Base-by-base conservation (phyloP, 441 rosid species). In the Monsonia emarginata region DNA sequence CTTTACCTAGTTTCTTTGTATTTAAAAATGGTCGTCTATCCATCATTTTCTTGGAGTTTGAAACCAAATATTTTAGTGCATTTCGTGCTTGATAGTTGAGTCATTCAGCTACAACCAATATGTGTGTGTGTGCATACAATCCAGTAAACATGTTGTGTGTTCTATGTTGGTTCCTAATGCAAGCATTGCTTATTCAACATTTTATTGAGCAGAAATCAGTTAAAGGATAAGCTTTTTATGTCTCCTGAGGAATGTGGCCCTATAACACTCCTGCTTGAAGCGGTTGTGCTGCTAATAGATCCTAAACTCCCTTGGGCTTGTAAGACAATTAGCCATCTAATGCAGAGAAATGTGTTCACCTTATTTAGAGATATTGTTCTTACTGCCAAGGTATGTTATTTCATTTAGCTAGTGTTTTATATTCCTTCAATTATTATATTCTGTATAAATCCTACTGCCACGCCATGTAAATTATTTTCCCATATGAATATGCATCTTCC, bases 281-380 rank as follows among this genome's bases (percentile, higher is more conserved):
- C 88, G 67, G 78, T 85, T 61, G 76, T 78, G 57, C 67, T 81
- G 69, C 75, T 95, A 77, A 77, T 89, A 69, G 91, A 89, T 80
- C 84, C 89, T 75, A 83, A 81, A 79, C 85, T 84, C 76, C 99
- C 98, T 40, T 91, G 98, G 98, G 88, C 78, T 69, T 95, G 96
- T 79, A 85, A 88, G 81, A 62, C 81, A 63, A 87, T 86, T 57
- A 79, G 84, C 70, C 78, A 85, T 77, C 95, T 95, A 58, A 74
- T 80, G 72, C 83, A 82, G 74, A 81, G 80, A 76, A 83, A 85
- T 42, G 74, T 76, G 34, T 87, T 87, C 65, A 65, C 79, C 62
- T 76, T 85, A 68, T 81, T 84, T 63, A 79, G 98, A 76, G 96
- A 85, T 67, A 83, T 91, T 58, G 76, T 86, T 81, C 75, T 78